Evolutionary conservation across 2,329 filamentous ascomycete genomes (phyloP).

Genomic region (Venturia asperata): DNA sequence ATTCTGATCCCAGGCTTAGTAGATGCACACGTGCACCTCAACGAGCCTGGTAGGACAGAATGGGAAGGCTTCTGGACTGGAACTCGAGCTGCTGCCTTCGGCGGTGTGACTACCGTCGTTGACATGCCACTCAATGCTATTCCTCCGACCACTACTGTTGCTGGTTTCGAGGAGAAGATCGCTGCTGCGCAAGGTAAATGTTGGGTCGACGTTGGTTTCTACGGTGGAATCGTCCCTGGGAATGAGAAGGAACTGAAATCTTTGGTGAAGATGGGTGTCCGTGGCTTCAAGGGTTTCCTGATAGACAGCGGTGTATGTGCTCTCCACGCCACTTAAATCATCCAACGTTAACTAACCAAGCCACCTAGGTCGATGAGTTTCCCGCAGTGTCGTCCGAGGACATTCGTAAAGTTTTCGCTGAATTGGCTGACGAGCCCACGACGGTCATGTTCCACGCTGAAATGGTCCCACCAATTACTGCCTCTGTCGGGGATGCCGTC

Average conservation of each 20-base stretch:
- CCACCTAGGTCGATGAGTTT: constrained; percentile 77
- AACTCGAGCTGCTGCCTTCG: constrained; percentile 86
- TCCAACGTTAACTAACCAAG: constrained; percentile 17
- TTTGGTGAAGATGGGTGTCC: constrained; percentile 75
- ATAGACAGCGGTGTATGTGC: constrained; percentile 85
- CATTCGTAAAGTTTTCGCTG: constrained; percentile 70
- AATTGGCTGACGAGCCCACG: constrained; percentile 72
- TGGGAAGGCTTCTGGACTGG: constrained; percentile 98
- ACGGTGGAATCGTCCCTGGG: constrained; percentile 87
- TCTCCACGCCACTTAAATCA: not conserved
- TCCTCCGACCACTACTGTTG: constrained; percentile 85
- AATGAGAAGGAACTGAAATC: constrained; percentile 73
- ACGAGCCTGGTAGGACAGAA: constrained; percentile 92
- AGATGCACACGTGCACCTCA: constrained; percentile 94
- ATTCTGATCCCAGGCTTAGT: constrained; percentile 86
- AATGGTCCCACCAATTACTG: constrained; percentile 84
- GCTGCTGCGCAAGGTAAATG: constrained; percentile 77
- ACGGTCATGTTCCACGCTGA: constrained; percentile 99
- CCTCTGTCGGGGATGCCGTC: constrained; percentile 71
- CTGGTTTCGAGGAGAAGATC: constrained; percentile 76
- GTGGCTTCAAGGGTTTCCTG: constrained; percentile 95
- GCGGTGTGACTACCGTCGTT: constrained; percentile 91
- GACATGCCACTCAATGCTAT: constrained; percentile 99
- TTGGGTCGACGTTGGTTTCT: constrained; percentile 99
- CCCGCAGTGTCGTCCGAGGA: constrained; percentile 78